Conservation (phyloP, 768 basidiomycete species). For the Lyophyllum semitale region DNA sequence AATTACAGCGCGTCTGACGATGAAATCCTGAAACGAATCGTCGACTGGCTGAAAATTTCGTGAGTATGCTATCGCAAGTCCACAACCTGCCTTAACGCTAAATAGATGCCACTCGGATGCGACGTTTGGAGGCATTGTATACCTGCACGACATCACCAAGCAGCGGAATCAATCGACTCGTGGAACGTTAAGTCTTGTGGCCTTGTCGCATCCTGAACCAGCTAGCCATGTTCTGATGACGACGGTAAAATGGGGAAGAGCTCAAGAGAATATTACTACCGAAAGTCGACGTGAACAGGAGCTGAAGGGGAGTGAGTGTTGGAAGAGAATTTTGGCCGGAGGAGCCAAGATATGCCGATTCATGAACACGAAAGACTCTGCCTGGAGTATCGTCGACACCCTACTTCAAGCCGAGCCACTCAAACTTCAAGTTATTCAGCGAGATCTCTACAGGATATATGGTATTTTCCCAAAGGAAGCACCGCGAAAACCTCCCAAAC, state of each 20-base stretch:
- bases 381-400: not conserved
- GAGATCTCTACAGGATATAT: not conserved
- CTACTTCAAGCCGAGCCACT: not conserved
- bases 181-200: not conserved
- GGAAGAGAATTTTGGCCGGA: not conserved
- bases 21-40: not conserved
- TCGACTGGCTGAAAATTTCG: constrained; percentile 1
- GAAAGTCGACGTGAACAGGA: not conserved
- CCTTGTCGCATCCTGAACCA: not conserved
- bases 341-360: not conserved
- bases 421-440: not conserved
- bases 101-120: not conserved
- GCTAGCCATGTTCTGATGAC: not conserved
- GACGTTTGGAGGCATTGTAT: not conserved
- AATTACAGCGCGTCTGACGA: not conserved
- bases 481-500: not conserved
- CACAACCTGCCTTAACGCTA: not conserved
- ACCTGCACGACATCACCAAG: not conserved
- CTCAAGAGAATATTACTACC: not conserved
- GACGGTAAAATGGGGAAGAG: not conserved
- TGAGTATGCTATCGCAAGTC: not conserved
- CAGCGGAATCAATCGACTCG: not conserved
- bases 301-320: not conserved
- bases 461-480: not conserved
- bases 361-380: not conserved